Evolutionary conservation across 108 stramenopile genomes (phyloP).

Genomic region (Aurantiochytrium sp.): DNA sequence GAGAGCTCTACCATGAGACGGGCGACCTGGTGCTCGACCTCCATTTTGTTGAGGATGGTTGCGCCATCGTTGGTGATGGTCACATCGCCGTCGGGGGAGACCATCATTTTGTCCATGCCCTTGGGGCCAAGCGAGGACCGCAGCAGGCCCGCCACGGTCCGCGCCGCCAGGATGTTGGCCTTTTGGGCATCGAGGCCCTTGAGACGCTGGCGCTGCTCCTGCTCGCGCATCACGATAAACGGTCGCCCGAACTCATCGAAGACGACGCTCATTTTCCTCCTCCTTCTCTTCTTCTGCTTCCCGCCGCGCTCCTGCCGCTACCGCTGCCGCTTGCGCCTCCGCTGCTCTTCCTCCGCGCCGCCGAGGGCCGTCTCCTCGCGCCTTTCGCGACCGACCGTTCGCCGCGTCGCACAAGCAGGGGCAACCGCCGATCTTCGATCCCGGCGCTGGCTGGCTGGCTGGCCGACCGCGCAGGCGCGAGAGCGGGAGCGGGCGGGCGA

Average conservation of each 20-base stretch:
- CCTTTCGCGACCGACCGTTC: neutral
- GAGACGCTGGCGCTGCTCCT: conserved; percentile 85
- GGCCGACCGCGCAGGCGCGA: neutral
- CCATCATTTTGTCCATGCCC: conserved; percentile 98
- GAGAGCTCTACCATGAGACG: conserved; percentile 92
- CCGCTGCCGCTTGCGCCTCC: neutral
- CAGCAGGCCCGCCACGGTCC: conserved; percentile 79
- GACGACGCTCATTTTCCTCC: conserved; percentile 33
- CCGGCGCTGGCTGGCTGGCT: neutral
- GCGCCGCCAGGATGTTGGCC: conserved; percentile 94
- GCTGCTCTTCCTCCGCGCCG: neutral
- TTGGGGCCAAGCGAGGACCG: conserved; percentile 94
- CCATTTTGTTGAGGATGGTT: conserved; percentile 90
- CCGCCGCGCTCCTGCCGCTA: too few species aligned
- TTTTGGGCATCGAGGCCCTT: conserved; percentile 90
- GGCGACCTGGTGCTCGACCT: conserved; percentile 89
- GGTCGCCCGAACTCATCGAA: conserved; percentile 99
- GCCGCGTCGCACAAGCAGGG: neutral
- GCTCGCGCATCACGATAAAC: conserved; percentile 97
- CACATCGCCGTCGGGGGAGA: conserved; percentile 92
- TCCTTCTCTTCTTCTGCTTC: neutral
- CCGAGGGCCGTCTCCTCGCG: neutral
- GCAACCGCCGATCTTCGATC: neutral
- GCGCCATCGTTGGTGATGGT: conserved; percentile 99
- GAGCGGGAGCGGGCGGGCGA: too few species aligned